A percentile compares a stretch with the other conserved stretches of the same genome.
Conservation (phyloP, 1,284 basidiomycete species). For the Ganoderma boninense region DNA sequence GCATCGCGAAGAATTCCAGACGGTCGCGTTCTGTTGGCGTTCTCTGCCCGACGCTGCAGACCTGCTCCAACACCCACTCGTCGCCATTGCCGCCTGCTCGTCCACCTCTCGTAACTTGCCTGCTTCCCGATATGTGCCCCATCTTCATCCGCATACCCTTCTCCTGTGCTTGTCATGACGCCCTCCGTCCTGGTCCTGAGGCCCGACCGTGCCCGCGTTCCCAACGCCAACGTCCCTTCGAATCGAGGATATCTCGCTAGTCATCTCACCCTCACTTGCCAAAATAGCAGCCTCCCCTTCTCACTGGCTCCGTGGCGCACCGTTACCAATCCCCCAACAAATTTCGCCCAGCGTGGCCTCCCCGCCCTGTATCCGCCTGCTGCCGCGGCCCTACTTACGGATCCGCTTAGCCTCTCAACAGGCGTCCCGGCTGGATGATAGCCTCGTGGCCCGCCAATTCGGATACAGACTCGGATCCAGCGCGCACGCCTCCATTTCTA, state of each 20-base stretch:
- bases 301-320: not conserved
- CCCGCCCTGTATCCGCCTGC: not conserved
- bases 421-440: slow-evolving; percentile 23
- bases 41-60: slow-evolving; percentile 1
- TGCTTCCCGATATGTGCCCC: slow-evolving; percentile 22
- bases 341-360: not conserved
- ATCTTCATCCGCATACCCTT: slow-evolving; percentile 8
- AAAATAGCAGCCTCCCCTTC: slow-evolving; percentile 2
- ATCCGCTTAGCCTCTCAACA: slow-evolving; percentile 21
- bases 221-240: slow-evolving; percentile 1
- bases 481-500: slow-evolving; percentile 2
- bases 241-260: slow-evolving; percentile 4
- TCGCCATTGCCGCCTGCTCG: not conserved
- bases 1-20: slow-evolving; percentile 1
- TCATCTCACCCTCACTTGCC: slow-evolving; percentile 11
- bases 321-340: not conserved
- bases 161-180: slow-evolving; percentile 2
- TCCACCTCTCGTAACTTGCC: slow-evolving; percentile 25
- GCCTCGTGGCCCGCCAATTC: slow-evolving; percentile 25
- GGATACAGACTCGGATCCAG: slow-evolving; percentile 15
- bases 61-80: not conserved
- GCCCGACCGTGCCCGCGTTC: not conserved
- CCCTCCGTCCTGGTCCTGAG: slow-evolving; percentile 2
- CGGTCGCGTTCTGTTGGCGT: slow-evolving; percentile 13
- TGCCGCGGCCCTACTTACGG: slow-evolving; percentile 12